phyloP scores from a whole-genome alignment of 352 stramenopile genomes.

The Sclerospora graminicola region DNA sequence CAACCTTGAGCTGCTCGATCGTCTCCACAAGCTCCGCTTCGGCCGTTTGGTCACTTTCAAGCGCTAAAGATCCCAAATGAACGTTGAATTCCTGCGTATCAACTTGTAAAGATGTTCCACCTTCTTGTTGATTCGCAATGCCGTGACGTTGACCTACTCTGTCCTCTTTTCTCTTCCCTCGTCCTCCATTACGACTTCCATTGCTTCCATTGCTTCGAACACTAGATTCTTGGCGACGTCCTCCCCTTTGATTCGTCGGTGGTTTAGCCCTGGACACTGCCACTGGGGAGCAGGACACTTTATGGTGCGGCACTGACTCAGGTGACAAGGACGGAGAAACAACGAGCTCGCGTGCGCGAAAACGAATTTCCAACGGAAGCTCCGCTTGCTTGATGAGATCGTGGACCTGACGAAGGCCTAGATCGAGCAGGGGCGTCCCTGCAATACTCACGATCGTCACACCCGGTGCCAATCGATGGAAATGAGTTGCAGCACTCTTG shows the following conservation, averaged over 20 bases:
- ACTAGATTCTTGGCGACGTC: slow-evolving; percentile 13
- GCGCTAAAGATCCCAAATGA: slow-evolving; percentile 16
- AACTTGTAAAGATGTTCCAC: neutral
- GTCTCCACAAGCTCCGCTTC: slow-evolving; percentile 52
- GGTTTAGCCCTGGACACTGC: neutral
- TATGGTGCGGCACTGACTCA: slow-evolving; percentile 5
- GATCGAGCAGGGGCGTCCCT: slow-evolving; percentile 35
- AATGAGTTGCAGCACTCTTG: slow-evolving; percentile 64
- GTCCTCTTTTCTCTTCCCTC: slow-evolving; percentile 12
- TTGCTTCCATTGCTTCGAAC: slow-evolving; percentile 22
- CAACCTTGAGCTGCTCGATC: slow-evolving; percentile 56
- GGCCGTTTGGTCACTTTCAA: slow-evolving; percentile 17
- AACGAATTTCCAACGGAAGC: slow-evolving; percentile 59
- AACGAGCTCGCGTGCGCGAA: slow-evolving; percentile 24
- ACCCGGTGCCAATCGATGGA: slow-evolving; percentile 54
- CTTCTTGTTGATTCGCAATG: slow-evolving; percentile 15
- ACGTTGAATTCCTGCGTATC: slow-evolving; percentile 40
- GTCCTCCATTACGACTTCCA: slow-evolving; percentile 17
- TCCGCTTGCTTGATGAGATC: slow-evolving; percentile 70
- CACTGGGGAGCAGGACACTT: slow-evolving; percentile 4
- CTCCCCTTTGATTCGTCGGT: slow-evolving; percentile 4
- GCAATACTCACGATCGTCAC: slow-evolving; percentile 69
- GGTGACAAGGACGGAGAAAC: slow-evolving; percentile 2
- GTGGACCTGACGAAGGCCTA: slow-evolving; percentile 77
- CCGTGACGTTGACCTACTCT: slow-evolving; percentile 4